Base-by-base conservation (phyloP, 2,329 filamentous ascomycete species). In the Lasiodiplodia gonubiensis region DNA sequence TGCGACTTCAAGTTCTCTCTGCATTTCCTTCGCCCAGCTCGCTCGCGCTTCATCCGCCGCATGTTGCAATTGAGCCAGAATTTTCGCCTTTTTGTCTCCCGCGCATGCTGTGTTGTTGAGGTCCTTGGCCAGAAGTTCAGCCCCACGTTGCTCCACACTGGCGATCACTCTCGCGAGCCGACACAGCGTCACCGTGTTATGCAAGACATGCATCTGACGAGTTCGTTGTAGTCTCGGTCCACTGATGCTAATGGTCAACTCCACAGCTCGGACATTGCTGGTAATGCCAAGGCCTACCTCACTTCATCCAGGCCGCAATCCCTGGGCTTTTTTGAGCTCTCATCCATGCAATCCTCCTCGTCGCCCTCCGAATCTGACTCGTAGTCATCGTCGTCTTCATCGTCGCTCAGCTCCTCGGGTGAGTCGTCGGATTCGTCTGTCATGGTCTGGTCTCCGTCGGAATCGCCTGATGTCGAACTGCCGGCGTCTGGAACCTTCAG, bases 21-120 rank as follows among this genome's bases (percentile, higher is more conserved):
- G 59, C 59, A 63, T 63, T 21, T 63, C 59, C 6, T 21, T n/a
- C n/a, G 59, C 46, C 59, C 59, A 63, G 12, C 42, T 51, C 12
- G 21, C 25, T 3, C 59, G 59, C n/a, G 42, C 59, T 25, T 37
- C 49, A 1, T 30, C n/a, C 8, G 27, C 42, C 12, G 59, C 46
- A 33, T 37, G 18, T 14, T 33, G 30, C 11, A 63, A 30, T 11
- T 27, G 27, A 7, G 30, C 16, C 46, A 63, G 2, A 14, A 10
- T 10, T 11, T n/a, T 35, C 21, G n/a, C 27, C 16, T 25, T 63
- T 3, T 35, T 21, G 3, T 52, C 46, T 10, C 11, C 46, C 2
- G 27, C 25, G n/a, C 30, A 63, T 8, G 18, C 14, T 16, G 14
- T 27, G 1, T n/a, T 35, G 2, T 63, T 46, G 18, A 63, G 5